Percentiles rank a stretch among this genome's conserved stretches.
phyloP scores from a whole-genome alignment of 257 asterid genomes.

The Nicotiana sylvestris region DNA sequence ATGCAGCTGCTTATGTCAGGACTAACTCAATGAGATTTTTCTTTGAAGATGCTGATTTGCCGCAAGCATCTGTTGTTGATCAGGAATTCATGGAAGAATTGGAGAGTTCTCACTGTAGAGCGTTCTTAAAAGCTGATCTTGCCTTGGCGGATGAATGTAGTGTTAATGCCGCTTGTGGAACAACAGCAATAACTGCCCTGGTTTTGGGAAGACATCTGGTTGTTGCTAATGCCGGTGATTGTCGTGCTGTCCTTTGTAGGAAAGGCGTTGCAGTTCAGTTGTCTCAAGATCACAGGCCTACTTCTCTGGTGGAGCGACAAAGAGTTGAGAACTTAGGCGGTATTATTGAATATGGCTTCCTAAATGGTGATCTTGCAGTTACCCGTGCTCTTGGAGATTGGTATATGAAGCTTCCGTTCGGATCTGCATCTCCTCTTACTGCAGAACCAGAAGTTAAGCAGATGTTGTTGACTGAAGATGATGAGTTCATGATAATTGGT shows the following conservation, averaged over 20 bases:
- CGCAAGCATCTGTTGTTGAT: constrained; percentile 45
- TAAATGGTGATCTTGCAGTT: constrained; percentile 85
- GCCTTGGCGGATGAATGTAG: constrained; percentile 66
- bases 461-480: constrained; percentile 62
- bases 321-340: constrained; percentile 87
- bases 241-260: constrained; percentile 88
- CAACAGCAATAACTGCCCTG: constrained; percentile 85
- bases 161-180: constrained; percentile 71
- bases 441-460: constrained; percentile 80
- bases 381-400: constrained; percentile 97
- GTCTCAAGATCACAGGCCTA: constrained; percentile 88
- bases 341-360: constrained; percentile 60
- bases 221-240: constrained; percentile 89
- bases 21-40: constrained; percentile 58
- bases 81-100: constrained; percentile 56
- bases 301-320: constrained; percentile 49
- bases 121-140: constrained; percentile 62
- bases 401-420: constrained; percentile 83
- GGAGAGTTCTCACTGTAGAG: constrained; percentile 47
- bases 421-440: constrained; percentile 73
- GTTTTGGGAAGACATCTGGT: constrained; percentile 67
- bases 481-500: constrained; percentile 81
- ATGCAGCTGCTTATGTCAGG: constrained; percentile 69
- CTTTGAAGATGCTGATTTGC: constrained; percentile 69
- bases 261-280: constrained; percentile 81